These are phyloP conservation scores for Trametes pubescens DNA, from an alignment of 1,284 basidiomycete species.

Conservation along the genomic window DNA sequence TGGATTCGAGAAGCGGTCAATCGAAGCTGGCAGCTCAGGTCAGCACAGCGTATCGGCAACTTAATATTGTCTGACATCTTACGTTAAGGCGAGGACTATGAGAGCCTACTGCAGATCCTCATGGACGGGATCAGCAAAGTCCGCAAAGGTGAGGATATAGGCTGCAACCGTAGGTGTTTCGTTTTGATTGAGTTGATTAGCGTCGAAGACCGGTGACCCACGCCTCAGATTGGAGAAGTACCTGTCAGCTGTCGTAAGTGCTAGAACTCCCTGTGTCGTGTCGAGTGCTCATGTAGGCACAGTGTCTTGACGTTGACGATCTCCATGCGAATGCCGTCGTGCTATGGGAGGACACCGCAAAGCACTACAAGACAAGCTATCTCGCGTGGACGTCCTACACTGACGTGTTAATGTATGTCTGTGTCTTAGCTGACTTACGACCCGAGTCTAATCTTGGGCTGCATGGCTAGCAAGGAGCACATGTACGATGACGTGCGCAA, in stretches of 20 bases:
- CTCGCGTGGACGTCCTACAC: slow-evolving; percentile 74
- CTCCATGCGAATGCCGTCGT: slow-evolving; percentile 60
- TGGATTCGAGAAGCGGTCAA: slow-evolving; percentile 65
- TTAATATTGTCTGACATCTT: not conserved
- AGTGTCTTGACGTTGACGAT: slow-evolving; percentile 58
- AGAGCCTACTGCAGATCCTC: slow-evolving; percentile 60
- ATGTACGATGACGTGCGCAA: slow-evolving; percentile 68
- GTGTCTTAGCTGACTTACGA: not conserved
- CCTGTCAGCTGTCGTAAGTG: slow-evolving; percentile 74
- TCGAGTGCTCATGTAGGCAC: slow-evolving; percentile 13
- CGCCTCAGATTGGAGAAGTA: slow-evolving; percentile 84
- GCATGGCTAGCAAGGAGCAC: slow-evolving; percentile 57
- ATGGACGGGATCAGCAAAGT: slow-evolving; percentile 68
- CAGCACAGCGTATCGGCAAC: slow-evolving; percentile 19
- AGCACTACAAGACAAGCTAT: slow-evolving; percentile 75
- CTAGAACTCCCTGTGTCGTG: not conserved
- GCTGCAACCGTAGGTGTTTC: not conserved
- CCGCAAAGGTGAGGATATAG: slow-evolving; percentile 54
- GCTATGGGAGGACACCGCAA: slow-evolving; percentile 69
- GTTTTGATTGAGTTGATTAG: slow-evolving; percentile 37
- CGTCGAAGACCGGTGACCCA: slow-evolving; percentile 56
- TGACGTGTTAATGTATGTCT: slow-evolving; percentile 69
- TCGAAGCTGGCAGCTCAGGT: slow-evolving; percentile 59
- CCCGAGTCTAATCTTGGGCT: not conserved
- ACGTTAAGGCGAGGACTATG: slow-evolving; percentile 53